Evolutionary conservation across 176 grass and related monocot genomes (phyloP).

Genomic region (Neostapfia colusana): DNA sequence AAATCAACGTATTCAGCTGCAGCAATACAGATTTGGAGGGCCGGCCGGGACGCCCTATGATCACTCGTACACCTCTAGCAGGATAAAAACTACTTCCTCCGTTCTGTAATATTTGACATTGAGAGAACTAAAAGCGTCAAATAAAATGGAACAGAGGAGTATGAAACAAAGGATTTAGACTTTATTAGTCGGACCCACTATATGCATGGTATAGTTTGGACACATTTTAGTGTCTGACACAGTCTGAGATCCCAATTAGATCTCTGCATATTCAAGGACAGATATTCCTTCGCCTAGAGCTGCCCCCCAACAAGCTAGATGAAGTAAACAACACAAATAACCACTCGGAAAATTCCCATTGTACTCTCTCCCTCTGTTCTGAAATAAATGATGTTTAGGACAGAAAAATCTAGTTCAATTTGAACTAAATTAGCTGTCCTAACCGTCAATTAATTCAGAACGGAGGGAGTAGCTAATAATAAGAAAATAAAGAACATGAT

Average conservation of each 20-base stretch:
- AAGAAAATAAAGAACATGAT: slow-evolving; percentile 28
- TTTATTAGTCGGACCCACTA: slow-evolving; percentile 8
- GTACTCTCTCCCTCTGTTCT: too few relatives aligned
- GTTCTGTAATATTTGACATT: too few relatives aligned
- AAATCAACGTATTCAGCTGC: slow-evolving; percentile 1
- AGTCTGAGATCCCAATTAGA: slow-evolving; percentile 42
- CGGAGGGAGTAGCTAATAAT: slow-evolving; percentile 15
- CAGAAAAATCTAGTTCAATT: too few relatives aligned
- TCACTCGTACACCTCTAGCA: background rate
- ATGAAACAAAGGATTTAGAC: too few relatives aligned
- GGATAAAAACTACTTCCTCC: too few relatives aligned
- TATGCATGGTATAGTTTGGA: slow-evolving; percentile 19
- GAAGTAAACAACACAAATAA: slow-evolving; percentile 48
- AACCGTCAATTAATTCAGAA: too few relatives aligned
- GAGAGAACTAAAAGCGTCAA: too few relatives aligned
- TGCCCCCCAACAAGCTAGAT: slow-evolving; percentile 40
- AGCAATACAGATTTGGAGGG: background rate
- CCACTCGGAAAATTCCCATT: slow-evolving; percentile 37
- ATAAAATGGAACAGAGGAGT: too few relatives aligned
- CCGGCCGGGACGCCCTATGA: background rate
- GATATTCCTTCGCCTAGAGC: slow-evolving; percentile 43
- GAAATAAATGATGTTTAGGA: too few relatives aligned
- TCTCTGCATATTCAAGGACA: slow-evolving; percentile 38
- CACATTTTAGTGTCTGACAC: slow-evolving; percentile 42
- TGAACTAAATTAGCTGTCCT: too few relatives aligned